phyloP scores from a whole-genome alignment of 345 rosid genomes.

The Hypericum androsaemum region DNA sequence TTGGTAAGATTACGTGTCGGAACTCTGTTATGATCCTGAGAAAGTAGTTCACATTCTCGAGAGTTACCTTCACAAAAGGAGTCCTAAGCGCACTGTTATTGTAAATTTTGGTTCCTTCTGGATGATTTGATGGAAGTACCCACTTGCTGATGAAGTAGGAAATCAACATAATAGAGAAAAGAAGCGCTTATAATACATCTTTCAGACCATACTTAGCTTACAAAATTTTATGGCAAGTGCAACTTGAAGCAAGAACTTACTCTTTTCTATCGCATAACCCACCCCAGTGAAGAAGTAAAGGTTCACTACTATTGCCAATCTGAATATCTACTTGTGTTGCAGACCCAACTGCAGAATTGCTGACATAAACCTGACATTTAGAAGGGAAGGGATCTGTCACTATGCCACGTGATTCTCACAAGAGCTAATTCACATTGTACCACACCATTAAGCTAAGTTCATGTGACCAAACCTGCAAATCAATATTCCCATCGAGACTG shows the following conservation, averaged over 20 bases:
- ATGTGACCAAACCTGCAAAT: constrained; percentile 53
- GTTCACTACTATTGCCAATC: constrained; percentile 42
- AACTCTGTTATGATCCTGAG: no score
- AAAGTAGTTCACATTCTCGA: constrained; percentile 3
- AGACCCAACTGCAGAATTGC: constrained; percentile 32
- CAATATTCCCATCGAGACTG: constrained; percentile 65
- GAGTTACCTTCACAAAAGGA: constrained; percentile 69
- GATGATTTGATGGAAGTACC: constrained; percentile 69
- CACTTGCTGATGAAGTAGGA: constrained; percentile 49
- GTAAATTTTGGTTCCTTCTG: constrained; percentile 68
- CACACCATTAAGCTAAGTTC: constrained; percentile 10
- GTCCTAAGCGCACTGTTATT: constrained; percentile 90
- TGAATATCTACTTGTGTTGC: constrained; percentile 44
- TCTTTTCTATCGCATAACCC: constrained; percentile 50
- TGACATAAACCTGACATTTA: constrained; percentile 54
- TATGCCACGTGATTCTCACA: background rate
- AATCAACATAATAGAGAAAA: constrained; percentile 3
- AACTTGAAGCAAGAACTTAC: constrained; percentile 35
- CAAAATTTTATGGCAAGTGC: constrained; percentile 6
- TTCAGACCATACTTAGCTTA: background rate
- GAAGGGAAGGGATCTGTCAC: constrained; percentile 12
- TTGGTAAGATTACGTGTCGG: constrained; percentile 5
- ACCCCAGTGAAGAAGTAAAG: constrained; percentile 93
- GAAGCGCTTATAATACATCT: constrained; percentile 5
- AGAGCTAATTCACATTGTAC: constrained; percentile 7